These are phyloP conservation scores for Mycena vitilis DNA, from an alignment of 768 basidiomycete genomes.

Conservation along the genomic window DNA sequence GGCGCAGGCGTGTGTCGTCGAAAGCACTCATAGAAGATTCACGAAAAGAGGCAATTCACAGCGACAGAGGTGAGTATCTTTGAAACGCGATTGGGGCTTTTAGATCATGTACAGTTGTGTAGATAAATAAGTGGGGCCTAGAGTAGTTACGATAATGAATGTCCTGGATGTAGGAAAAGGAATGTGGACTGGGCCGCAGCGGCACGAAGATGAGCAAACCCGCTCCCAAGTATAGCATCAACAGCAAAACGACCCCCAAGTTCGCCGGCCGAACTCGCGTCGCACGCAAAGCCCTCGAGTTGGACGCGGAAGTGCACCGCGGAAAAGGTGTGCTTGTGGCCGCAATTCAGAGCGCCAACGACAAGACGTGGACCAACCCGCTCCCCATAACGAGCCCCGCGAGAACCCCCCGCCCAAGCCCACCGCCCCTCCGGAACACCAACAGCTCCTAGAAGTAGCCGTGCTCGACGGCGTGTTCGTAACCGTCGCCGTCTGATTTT, in stretches of 20 bases:
- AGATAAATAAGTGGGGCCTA: neutral
- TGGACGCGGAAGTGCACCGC: neutral
- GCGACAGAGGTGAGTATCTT: too few relatives aligned
- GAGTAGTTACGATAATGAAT: neutral
- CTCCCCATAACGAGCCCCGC: slow-evolving; percentile 12
- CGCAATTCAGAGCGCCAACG: slow-evolving; percentile 17
- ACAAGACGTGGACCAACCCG: slow-evolving; percentile 19
- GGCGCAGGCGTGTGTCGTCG: slow-evolving; percentile 5
- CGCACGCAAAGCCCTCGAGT: neutral
- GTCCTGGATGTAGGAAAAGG: neutral
- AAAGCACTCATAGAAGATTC: too few relatives aligned
- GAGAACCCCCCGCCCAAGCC: slow-evolving; percentile 9
- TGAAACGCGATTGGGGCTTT: too few relatives aligned
- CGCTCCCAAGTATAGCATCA: neutral
- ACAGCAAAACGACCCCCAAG: neutral
- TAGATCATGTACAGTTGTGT: neutral
- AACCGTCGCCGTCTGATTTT: slow-evolving; percentile 19
- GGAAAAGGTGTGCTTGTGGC: neutral
- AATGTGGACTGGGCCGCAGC: slow-evolving; percentile 2
- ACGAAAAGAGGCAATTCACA: too few relatives aligned
- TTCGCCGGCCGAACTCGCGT: neutral
- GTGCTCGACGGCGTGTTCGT: slow-evolving; percentile 21
- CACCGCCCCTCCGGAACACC: neutral
- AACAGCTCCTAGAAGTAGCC: neutral
- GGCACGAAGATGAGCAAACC: slow-evolving; percentile 2